Conservation (phyloP, 306 rosid species). For the Dryas octopetala region DNA sequence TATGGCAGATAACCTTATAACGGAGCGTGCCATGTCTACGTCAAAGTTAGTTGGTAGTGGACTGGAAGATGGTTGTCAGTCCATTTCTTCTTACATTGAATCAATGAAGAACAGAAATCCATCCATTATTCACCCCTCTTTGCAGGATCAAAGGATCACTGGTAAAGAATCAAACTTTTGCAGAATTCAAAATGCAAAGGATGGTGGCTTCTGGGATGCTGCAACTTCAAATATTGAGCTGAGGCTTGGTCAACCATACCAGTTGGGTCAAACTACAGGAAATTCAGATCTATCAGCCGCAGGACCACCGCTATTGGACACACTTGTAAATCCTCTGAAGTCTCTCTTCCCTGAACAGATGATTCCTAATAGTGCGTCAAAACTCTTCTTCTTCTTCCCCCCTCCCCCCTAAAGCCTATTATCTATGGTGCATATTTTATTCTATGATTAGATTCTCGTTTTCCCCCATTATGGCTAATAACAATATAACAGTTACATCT, state of each 20-base stretch:
- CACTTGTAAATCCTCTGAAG: conserved; percentile 42
- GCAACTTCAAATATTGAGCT: conserved; percentile 53
- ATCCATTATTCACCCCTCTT: conserved; percentile 30
- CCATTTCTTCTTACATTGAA: conserved; percentile 34
- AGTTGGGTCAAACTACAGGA: conserved; percentile 35
- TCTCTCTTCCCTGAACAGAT: conserved; percentile 38
- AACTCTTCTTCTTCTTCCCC: conserved; percentile 18
- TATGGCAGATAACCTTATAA: conserved; percentile 24
- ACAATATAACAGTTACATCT: conserved; percentile 23
- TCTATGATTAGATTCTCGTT: conserved; percentile 4
- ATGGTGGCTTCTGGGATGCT: conserved; percentile 39
- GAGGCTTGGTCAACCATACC: conserved; percentile 63
- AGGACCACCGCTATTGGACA: conserved; percentile 41
- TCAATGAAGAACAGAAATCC: conserved; percentile 39
- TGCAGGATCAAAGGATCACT: conserved; percentile 37
- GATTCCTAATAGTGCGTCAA: conserved; percentile 48
- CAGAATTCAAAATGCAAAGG: conserved; percentile 26
- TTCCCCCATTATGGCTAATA: conserved; percentile 20
- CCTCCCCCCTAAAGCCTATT: conserved; percentile 11
- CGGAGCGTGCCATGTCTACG: conserved; percentile 25
- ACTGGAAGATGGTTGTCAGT: conserved; percentile 33
- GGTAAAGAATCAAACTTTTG: conserved; percentile 39
- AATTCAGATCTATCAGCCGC: conserved; percentile 34
- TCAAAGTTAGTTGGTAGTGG: conserved; percentile 39
- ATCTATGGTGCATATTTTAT: conserved; percentile 9